Evolutionary conservation across 257 asterid genomes (phyloP), one percentile per base, ranked within the genome.

Genomic region (Lycium ferocissimum): DNA sequence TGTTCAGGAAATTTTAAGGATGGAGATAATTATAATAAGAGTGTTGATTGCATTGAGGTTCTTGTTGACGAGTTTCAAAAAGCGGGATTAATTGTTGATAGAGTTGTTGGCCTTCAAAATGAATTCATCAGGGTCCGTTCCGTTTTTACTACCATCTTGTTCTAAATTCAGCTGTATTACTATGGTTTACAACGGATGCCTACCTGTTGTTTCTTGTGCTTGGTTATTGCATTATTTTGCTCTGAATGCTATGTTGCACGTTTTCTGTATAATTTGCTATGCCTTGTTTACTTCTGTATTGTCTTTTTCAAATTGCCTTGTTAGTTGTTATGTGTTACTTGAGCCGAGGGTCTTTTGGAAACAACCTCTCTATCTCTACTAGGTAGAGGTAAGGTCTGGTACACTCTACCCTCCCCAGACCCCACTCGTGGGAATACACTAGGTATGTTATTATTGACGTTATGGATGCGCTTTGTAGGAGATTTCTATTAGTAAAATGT

Each of bases 41-140:
- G 61, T 71, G 76, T 40, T 78, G 90, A 91, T 82, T 93, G 94
- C 84, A 80, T 94, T 84, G 91, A 91, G 85, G 89, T 92, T 91
- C 98, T 96, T 84, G 92, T 88, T 66, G 91, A 87, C 57, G 93
- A 94, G 89, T 88, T 95, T 83, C 89, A 82, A 87, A 88, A 83
- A 73, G 90, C 85, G 84, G 99, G 98, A 79, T 88, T 95, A n/a
- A 84, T 92, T 82, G 91, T 95, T 76, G 97, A 95, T 3, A 93
- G 94, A 86, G 92, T 92, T 82, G 87, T 88, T 63, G 98, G 99
- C 86, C 88, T 93, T 86, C 97, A 96, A 83, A 91, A 92, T 90
- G 98, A 94, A 84, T 91, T 93, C 87, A 83, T 96, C 79, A 93
- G 91, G 99, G 99, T 94, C 33, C 54, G 83, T 88, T 85, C 54